Conservation (phyloP, 1,139 yeast species). For the Ashbya aceris region DNA sequence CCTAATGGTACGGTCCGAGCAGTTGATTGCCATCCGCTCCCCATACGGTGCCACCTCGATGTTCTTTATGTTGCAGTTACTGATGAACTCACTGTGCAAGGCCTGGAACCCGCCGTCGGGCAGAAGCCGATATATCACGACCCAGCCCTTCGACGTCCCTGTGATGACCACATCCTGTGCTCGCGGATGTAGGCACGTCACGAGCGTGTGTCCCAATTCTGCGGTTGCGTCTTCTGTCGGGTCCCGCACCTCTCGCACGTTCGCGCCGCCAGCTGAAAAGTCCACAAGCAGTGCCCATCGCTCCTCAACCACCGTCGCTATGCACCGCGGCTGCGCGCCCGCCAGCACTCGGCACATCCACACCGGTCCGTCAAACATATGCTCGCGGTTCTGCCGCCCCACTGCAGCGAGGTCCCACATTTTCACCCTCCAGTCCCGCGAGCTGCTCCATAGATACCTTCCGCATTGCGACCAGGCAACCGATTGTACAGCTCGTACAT, state of each 20-base stretch:
- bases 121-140: slow-evolving; percentile 41
- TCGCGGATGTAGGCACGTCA: slow-evolving; percentile 27
- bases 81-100: slow-evolving; percentile 37
- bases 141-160: slow-evolving; percentile 77
- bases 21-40: slow-evolving; percentile 61
- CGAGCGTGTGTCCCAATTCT: slow-evolving; percentile 27
- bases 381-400: slow-evolving; percentile 60
- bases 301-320: slow-evolving; percentile 33
- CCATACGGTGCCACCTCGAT: slow-evolving; percentile 60
- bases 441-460: slow-evolving; percentile 58
- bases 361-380: slow-evolving; percentile 49
- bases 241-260: slow-evolving; percentile 26
- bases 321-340: slow-evolving; percentile 11
- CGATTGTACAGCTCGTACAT: slow-evolving; percentile 67
- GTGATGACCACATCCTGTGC: slow-evolving; percentile 44
- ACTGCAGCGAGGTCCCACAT: slow-evolving; percentile 65
- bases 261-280: slow-evolving; percentile 43
- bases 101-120: slow-evolving; percentile 30
- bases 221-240: slow-evolving; percentile 16
- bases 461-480: slow-evolving; percentile 74
- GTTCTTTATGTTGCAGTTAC: slow-evolving; percentile 66
- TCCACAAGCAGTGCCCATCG: slow-evolving; percentile 42
- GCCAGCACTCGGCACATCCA: slow-evolving; percentile 25
- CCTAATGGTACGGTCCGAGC: slow-evolving; percentile 75
- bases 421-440: slow-evolving; percentile 77